Evolutionary conservation across 257 asterid species (phyloP), one percentile per base, ranked within the genome.

Genomic region (Penstemon davidsonii): DNA sequence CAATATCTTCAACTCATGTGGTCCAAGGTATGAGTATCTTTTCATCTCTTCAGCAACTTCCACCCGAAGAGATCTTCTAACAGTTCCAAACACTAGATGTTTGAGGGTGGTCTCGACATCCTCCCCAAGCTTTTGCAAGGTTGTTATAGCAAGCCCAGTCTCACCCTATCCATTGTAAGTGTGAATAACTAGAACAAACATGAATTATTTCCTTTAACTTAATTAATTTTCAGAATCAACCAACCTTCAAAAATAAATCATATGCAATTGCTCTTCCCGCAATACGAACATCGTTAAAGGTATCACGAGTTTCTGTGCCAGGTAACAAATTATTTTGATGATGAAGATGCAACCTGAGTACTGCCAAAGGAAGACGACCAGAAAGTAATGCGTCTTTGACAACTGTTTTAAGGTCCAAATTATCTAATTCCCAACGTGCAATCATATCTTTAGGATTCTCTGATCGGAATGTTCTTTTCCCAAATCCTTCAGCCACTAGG

Each of bases 81-180:
- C 91, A 46, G 99, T 85, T 72, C 99, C 96, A 67, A 90, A 93
- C 72, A 86, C 87, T 66, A 93, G 75, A 68, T 88, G 88, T 65
- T 83, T 90, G 76, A 93, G 92, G 77, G 89, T 72, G 37, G 79
- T 76, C 72, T 87, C 97, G 62, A 87, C 84, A 78, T 90, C 97
- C 84, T 93, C 99, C 65, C 99, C 99, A 78, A 90, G 97, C 88
- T 86, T 93, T 84, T 87, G 96, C 83, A 93, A 81, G 55, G 99
- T 88, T 50, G 91, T 79, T 41, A 90, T 83, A 72, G 95, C 99
- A 81, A 90, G 96, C 80, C 85, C 86, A 67, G 80, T 83, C 84
- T 90, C 97, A 69, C 96, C 99, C 99, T 93, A 73, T 69, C 73
- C 69, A 72, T 76, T 52, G 69, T 63, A 57, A 75, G 46, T 53